Conservation (phyloP, 2,329 filamentous ascomycete genomes). For the Colletotrichum sp. region DNA sequence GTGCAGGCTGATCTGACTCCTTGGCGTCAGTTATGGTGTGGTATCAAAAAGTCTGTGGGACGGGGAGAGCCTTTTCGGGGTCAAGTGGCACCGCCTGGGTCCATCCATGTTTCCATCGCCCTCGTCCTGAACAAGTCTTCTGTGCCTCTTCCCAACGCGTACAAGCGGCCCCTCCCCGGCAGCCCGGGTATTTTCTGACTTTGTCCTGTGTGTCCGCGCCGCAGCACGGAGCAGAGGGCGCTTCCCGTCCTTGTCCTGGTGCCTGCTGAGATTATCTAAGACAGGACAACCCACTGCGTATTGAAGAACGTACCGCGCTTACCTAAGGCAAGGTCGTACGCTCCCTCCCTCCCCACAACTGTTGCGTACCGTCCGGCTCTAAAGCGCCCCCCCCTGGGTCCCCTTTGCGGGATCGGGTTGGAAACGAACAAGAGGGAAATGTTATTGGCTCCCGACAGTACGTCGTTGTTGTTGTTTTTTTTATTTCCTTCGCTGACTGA, state of each 20-base stretch:
- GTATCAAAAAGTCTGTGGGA: slow-evolving; percentile 13
- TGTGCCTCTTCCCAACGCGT: slow-evolving; percentile 10
- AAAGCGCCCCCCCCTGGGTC: background rate
- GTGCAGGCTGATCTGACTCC: slow-evolving; percentile 18
- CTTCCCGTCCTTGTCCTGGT: background rate
- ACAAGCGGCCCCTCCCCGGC: slow-evolving; percentile 11
- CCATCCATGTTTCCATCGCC: slow-evolving; percentile 6
- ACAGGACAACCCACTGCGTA: too few species aligned
- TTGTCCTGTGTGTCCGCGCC: background rate
- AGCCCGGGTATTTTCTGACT: slow-evolving; percentile 16
- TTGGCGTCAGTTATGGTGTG: slow-evolving; percentile 16
- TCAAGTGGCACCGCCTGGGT: slow-evolving; percentile 18
- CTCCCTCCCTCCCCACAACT: background rate
- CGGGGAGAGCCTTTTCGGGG: slow-evolving; percentile 17
- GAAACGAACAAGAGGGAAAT: slow-evolving; percentile 13
- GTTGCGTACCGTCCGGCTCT: background rate
- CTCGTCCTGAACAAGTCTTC: slow-evolving; percentile 4
- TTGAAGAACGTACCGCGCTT: background rate
- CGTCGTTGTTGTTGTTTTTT: background rate
- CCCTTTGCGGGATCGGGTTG: background rate
- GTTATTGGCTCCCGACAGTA: background rate
- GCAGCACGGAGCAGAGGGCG: background rate
- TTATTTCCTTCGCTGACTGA: background rate
- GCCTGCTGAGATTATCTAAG: background rate
- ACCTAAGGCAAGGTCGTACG: background rate